Percentiles rank a stretch among this genome's conserved stretches.
phyloP scores from a whole-genome alignment of 2,329 filamentous ascomycete species.

The Penicillium carneum region DNA sequence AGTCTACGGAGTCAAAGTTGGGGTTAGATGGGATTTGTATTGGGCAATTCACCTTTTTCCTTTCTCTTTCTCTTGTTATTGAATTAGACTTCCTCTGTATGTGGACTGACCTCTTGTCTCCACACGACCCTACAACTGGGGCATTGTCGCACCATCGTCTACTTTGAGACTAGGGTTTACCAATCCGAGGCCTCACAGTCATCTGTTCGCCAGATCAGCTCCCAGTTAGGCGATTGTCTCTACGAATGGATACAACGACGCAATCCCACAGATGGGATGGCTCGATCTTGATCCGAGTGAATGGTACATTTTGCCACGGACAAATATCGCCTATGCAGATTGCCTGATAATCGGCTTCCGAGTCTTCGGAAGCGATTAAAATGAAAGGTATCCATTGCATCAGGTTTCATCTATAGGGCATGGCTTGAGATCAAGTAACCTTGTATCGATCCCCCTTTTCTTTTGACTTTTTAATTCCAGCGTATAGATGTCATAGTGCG shows the following conservation, averaged over 20 bases:
- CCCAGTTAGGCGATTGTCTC: neutral
- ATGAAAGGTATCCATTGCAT: neutral
- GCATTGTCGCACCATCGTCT: constrained; percentile 30
- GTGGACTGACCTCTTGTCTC: constrained; percentile 21
- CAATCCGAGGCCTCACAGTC: neutral
- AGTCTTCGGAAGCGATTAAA: neutral
- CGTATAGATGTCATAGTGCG: constrained; percentile 10
- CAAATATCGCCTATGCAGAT: neutral
- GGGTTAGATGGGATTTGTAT: neutral
- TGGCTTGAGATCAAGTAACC: constrained; percentile 12
- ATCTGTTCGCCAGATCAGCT: neutral
- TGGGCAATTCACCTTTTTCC: neutral
- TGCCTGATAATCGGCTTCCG: neutral
- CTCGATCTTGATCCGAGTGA: neutral
- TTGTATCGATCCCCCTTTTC: neutral
- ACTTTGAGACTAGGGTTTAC: constrained; percentile 4
- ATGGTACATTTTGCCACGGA: neutral
- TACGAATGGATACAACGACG: neutral
- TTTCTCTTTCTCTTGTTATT: neutral
- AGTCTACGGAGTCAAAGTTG: neutral
- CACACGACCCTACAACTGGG: constrained; percentile 19
- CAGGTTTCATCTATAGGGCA: constrained; percentile 8
- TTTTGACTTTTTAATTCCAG: constrained; percentile 12
- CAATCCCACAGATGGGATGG: neutral
- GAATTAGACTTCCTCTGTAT: constrained; percentile 17